Evolutionary conservation across 2,329 filamentous ascomycete species (phyloP).

Genomic region (Aureobasidium sp.): DNA sequence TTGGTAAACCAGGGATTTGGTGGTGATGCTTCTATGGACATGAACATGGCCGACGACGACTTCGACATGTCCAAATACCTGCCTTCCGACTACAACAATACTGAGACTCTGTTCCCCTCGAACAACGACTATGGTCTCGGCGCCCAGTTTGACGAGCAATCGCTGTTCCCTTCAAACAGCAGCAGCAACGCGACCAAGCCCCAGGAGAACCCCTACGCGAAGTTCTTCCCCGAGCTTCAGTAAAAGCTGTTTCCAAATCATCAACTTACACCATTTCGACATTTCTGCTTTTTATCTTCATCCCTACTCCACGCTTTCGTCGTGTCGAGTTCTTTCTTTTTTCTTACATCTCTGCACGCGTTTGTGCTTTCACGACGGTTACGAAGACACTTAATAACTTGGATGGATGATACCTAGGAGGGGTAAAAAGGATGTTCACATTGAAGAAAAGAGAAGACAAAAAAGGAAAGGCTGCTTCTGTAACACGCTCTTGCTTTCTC

Average conservation of each 20-base stretch:
- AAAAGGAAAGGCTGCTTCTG: conserved; percentile 3
- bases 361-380: background rate
- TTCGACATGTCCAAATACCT: conserved; percentile 12
- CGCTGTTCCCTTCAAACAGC: background rate
- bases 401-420: background rate
- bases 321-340: conserved; percentile 7
- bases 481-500: conserved; percentile 1
- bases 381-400: conserved; percentile 4
- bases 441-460: conserved; percentile 5
- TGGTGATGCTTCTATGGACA: background rate
- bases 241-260: background rate
- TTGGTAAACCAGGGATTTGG: background rate
- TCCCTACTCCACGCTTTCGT: conserved; percentile 6
- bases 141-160: conserved; percentile 9
- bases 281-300: background rate
- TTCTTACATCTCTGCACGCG: conserved; percentile 1
- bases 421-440: background rate
- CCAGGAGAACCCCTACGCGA: conserved; percentile 9
- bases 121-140: conserved; percentile 2
- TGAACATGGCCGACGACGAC: background rate
- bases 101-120: conserved; percentile 2
- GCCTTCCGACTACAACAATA: background rate
- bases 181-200: background rate
- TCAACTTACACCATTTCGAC: background rate
- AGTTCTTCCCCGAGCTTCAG: conserved; percentile 13